A percentile compares a stretch with the other conserved stretches of the same genome.
Evolutionary conservation across 2,329 filamentous ascomycete species (phyloP).

Genomic region (Colletotrichum sp.): DNA sequence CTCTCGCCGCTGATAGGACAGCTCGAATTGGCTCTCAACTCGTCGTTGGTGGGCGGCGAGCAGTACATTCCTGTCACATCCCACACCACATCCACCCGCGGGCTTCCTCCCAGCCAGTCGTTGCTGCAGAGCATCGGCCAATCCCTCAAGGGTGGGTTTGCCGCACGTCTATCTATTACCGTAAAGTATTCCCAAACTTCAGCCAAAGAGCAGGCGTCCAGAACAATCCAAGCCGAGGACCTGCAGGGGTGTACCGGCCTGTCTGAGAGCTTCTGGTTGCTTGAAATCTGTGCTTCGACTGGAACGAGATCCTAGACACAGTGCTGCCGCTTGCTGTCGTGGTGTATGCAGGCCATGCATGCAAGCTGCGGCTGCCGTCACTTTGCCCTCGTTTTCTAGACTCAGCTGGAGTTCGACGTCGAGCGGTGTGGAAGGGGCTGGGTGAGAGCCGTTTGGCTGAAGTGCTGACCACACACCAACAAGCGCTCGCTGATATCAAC

Average conservation of each 20-base stretch:
- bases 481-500: constrained; percentile 4
- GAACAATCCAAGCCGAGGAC: background rate
- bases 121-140: constrained; percentile 6
- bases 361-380: constrained; percentile 20
- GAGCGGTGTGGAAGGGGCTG: constrained; percentile 19
- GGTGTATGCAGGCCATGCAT: background rate
- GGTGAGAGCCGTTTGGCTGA: constrained; percentile 21
- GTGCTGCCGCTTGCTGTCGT: background rate
- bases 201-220: constrained; percentile 5
- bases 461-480: constrained; percentile 8
- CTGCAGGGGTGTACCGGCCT: constrained; percentile 9
- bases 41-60: background rate
- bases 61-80: background rate
- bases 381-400: constrained; percentile 9
- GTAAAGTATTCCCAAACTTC: background rate
- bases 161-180: background rate
- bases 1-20: background rate
- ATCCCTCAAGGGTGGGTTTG: background rate
- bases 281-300: background rate
- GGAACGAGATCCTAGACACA: background rate
- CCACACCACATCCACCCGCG: background rate
- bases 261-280: background rate
- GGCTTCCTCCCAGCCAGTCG: background rate
- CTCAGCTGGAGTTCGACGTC: constrained; percentile 2
- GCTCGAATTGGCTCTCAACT: background rate